Evolutionary conservation across 768 basidiomycete species (phyloP), one percentile per base, ranked within the genome.

Genomic region (Lanmaoa pseudosensibilis): DNA sequence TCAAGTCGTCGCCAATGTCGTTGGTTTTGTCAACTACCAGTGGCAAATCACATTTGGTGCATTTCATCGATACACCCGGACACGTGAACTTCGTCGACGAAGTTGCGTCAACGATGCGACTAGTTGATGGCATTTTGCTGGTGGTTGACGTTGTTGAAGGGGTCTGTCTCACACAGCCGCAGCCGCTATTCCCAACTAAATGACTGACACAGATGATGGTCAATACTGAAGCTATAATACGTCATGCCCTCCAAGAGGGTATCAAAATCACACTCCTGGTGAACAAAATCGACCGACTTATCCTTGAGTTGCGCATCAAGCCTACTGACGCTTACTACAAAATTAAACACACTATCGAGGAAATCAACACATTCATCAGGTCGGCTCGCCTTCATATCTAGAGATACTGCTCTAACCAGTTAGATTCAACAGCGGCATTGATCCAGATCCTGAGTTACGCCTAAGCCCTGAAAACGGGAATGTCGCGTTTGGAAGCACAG

Each of bases 21-120:
- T 80, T 99, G 50, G 77, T 99, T 52, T 78, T 98, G 5, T 83
- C 85, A 18, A 91, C 84, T 15, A 94, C 92, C 15, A 76, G 81
- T 43, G 93, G 94, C 54, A 98, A 98, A 76, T 97, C 94, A 2
- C 90, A 95, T 73, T 80, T 99, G 21, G 71, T 98, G 50, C 95
- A 99, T 73, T 73, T 98, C 32, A 87, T 99, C 64, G 97, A 99
- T 72, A 98, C 97, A 0, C 97, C 97, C 4, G 97, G 97, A 34
- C 97, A 99, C 66, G 92, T 95, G 57, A 98, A 98, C 74, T 98
- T 99, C 68, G 84, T 95, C n/a, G 97, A 99, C 67, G 97, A 99
- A 74, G 94, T 94, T 21, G 95, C 94, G 2, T 84, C 88, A 8
- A 80, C 92, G 9, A 84, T 95, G 55, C 83, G 97, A 43, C 75